Percentiles rank a stretch among this genome's conserved stretches.
Conservation (phyloP, 1,284 basidiomycete genomes). For the Cutaneotrichosporon mucoides region DNA sequence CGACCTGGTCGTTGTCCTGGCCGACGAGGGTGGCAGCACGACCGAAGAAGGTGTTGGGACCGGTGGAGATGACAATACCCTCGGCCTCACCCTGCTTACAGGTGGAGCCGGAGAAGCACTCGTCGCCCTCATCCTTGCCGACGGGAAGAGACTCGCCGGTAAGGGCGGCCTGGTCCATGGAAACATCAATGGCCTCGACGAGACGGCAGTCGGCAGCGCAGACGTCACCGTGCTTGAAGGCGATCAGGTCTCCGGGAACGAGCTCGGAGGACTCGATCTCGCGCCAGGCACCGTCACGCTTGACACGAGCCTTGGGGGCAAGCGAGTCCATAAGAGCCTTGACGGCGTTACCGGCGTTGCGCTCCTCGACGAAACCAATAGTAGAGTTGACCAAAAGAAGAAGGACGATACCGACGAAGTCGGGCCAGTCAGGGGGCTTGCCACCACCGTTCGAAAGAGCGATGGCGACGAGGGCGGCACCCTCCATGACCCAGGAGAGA, state of each 20-base stretch:
- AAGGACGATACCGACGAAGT: slow-evolving; percentile 94
- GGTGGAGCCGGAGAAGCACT: slow-evolving; percentile 96
- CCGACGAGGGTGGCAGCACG: slow-evolving; percentile 92
- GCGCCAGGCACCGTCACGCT: slow-evolving; percentile 73
- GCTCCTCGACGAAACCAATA: slow-evolving; percentile 98
- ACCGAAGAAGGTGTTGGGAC: slow-evolving; percentile 93
- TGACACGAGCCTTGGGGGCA: slow-evolving; percentile 91
- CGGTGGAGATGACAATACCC: slow-evolving; percentile 93
- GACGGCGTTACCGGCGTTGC: slow-evolving; percentile 94
- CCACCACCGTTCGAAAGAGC: slow-evolving; percentile 86
- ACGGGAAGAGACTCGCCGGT: slow-evolving; percentile 93
- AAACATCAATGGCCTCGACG: slow-evolving; percentile 89
- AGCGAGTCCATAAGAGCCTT: slow-evolving; percentile 99
- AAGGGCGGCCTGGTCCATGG: slow-evolving; percentile 92
- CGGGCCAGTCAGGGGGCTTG: slow-evolving; percentile 87
- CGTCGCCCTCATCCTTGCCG: slow-evolving; percentile 84
- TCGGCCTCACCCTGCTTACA: slow-evolving; percentile 97
- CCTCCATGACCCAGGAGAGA: slow-evolving; percentile 99
- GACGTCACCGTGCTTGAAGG: slow-evolving; percentile 97
- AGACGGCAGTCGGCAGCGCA: slow-evolving; percentile 94
- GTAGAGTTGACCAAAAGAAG: slow-evolving; percentile 90
- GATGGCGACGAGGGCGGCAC: slow-evolving; percentile 92
- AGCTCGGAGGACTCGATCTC: slow-evolving; percentile 85
- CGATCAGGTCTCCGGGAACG: slow-evolving; percentile 88
- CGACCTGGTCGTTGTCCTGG: slow-evolving; percentile 90